Percentiles rank a stretch among this genome's conserved stretches.
phyloP scores from a whole-genome alignment of 768 basidiomycete species.

The Suillus subluteus region DNA sequence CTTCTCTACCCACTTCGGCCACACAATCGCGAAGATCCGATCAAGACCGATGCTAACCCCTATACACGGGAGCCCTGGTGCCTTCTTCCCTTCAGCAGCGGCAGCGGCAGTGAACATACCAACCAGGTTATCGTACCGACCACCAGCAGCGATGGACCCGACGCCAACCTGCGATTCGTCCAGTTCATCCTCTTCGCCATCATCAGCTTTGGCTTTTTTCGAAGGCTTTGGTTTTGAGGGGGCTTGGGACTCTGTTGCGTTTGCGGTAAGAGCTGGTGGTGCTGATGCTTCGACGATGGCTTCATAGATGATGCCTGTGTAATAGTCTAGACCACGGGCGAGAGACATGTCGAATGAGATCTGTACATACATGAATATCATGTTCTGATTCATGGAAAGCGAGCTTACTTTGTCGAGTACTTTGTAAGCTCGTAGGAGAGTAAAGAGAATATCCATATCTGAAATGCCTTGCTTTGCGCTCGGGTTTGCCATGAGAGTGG shows the following conservation, averaged over 20 bases:
- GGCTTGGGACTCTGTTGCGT: slow-evolving; percentile 46
- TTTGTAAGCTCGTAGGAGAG: slow-evolving; percentile 78
- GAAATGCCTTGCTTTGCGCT: slow-evolving; percentile 80
- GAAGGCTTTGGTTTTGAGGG: slow-evolving; percentile 40
- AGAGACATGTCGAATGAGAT: slow-evolving; percentile 96
- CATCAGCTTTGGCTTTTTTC: slow-evolving; percentile 47
- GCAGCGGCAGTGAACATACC: slow-evolving; percentile 88
- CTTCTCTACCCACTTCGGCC: slow-evolving; percentile 82
- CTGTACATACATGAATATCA: slow-evolving; percentile 39
- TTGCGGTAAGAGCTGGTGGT: slow-evolving; percentile 75
- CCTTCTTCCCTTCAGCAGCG: slow-evolving; percentile 73
- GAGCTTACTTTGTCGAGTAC: slow-evolving; percentile 71
- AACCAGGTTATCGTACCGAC: slow-evolving; percentile 94
- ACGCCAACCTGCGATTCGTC: slow-evolving; percentile 95
- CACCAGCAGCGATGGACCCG: slow-evolving; percentile 99
- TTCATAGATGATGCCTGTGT: slow-evolving; percentile 98
- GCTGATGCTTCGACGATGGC: slow-evolving; percentile 93
- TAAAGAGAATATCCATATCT: slow-evolving; percentile 88
- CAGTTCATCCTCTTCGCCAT: slow-evolving; percentile 71
- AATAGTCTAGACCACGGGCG: slow-evolving; percentile 97
- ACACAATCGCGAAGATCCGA: slow-evolving; percentile 87
- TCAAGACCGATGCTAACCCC: slow-evolving; percentile 94
- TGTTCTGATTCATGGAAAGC: background rate
- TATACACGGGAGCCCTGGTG: slow-evolving; percentile 77
- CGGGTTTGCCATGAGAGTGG: slow-evolving; percentile 64